Evolutionary conservation across 2,329 filamentous ascomycete species (phyloP), one percentile per base, ranked within the genome.

Genomic region (Colletotrichum chlorophyti): DNA sequence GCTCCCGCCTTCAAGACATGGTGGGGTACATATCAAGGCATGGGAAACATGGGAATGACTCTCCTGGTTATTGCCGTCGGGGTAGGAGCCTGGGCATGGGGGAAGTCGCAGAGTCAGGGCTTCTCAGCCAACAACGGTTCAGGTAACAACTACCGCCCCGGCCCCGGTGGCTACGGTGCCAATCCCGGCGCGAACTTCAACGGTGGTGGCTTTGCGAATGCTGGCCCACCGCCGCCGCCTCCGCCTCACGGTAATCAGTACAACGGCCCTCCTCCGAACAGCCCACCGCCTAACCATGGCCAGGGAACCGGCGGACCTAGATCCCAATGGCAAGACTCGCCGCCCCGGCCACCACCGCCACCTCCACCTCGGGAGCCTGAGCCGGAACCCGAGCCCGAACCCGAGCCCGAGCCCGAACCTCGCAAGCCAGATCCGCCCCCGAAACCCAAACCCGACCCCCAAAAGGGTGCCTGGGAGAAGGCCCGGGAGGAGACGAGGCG

Each of bases 1-100:
- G 84, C 89, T 26, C 93, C 93, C 0, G 85, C 89, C 5, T 79
- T 94, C 64, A 86, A 85, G 66, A 77, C 83, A 46, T 96, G 91
- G 90, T 88, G 91, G 76, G 77, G 83, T 31, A 83, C 84, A 53
- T 87, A 92, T 45, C 81, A 90, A 64, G 86, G 87, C 32, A 83
- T 90, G 62, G 90, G 90, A 5, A 90, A 89, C 43, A 83, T 88
- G 66, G 90, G 89, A 6, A 86, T 96, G 68, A 74, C 89, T 27
- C 74, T 95, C 62, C 76, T 97, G 26, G 80, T 93, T 23, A 72
- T 91, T 12, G 86, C 85, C 6, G 88, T 96, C 23, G 92, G 88
- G 5, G 76, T 95, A 24, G 88, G 85, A 8, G 91, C 90, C 4
- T 97, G 93, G 92, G 85, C 88, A 3, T 62, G 60, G 61, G 61